Evolutionary conservation across 1,284 basidiomycete genomes (phyloP).

Genomic region (Sanghuangporus baumii): DNA sequence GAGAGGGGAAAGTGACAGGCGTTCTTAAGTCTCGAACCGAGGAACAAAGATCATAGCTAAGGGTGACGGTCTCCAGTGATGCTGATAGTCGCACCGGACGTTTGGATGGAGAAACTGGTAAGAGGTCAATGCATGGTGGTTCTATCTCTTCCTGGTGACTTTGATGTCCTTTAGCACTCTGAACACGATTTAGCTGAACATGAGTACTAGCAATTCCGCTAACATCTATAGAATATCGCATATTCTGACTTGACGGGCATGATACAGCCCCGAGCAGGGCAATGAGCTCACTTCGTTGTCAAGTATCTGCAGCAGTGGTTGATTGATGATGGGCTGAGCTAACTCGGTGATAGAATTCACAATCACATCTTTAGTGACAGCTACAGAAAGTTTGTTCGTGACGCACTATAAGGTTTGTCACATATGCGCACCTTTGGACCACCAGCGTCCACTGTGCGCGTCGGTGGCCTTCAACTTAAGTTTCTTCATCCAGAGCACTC

Average conservation of each 20-base stretch:
- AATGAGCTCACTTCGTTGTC: too few species aligned
- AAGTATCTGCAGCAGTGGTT: too few species aligned
- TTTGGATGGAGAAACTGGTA: not conserved
- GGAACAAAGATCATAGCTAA: not conserved
- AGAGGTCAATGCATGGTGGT: not conserved
- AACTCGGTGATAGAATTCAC: too few species aligned
- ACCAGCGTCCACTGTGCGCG: not conserved
- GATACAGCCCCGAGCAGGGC: too few species aligned
- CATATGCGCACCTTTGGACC: not conserved
- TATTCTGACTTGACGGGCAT: too few species aligned
- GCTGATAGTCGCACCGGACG: not conserved
- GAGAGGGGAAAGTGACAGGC: not conserved
- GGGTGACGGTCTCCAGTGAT: constrained; percentile 2
- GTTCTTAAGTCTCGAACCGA: not conserved
- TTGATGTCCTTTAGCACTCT: too few species aligned
- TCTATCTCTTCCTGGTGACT: not conserved
- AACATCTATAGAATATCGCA: too few species aligned
- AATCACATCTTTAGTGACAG: not conserved
- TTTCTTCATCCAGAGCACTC: not conserved
- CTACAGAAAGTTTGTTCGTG: not conserved
- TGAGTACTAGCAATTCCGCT: too few species aligned
- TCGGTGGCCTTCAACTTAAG: not conserved
- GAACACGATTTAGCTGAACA: too few species aligned
- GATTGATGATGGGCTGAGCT: too few species aligned
- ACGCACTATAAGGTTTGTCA: not conserved